These are phyloP conservation scores for Protoeuglena noctilucae DNA, from an alignment of 139 green algal species.

Conservation along the genomic window DNA sequence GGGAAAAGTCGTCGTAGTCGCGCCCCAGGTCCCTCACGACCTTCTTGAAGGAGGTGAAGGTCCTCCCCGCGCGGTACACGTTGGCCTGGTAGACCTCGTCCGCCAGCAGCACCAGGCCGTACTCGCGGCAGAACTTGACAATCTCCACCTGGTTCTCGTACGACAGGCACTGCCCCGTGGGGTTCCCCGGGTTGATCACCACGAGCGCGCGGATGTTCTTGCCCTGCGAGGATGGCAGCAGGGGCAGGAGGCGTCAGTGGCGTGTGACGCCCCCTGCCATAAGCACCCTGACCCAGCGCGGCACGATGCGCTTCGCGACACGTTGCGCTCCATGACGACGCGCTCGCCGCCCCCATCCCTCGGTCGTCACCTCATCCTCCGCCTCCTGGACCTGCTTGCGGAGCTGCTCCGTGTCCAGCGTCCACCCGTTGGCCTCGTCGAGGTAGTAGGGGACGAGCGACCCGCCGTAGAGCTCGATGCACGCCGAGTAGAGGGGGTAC, in stretches of 20 bases:
- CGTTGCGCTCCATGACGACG: slow-evolving; percentile 93
- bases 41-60: slow-evolving; percentile 62
- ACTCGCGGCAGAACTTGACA: slow-evolving; percentile 49
- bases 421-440: slow-evolving; percentile 63
- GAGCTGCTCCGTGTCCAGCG: slow-evolving; percentile 41
- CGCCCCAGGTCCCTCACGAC: slow-evolving; percentile 56
- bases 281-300: neutral
- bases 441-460: slow-evolving; percentile 77
- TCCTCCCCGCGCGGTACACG: slow-evolving; percentile 66
- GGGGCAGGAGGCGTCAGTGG: neutral
- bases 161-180: slow-evolving; percentile 39
- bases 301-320: slow-evolving; percentile 14
- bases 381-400: slow-evolving; percentile 12
- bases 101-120: slow-evolving; percentile 57
- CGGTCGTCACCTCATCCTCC: slow-evolving; percentile 17
- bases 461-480: slow-evolving; percentile 65
- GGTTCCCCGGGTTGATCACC: slow-evolving; percentile 88
- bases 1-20: too few species aligned
- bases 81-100: slow-evolving; percentile 94
- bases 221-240: slow-evolving; percentile 22
- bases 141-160: slow-evolving; percentile 46
- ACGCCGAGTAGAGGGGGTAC: slow-evolving; percentile 54
- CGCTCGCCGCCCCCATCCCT: slow-evolving; percentile 51
- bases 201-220: slow-evolving; percentile 57
- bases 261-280: slow-evolving; percentile 1